Evolutionary conservation across 1,284 basidiomycete species (phyloP), one percentile per base, ranked within the genome.

Genomic region (Cutaneotrichosporon mucoides): DNA sequence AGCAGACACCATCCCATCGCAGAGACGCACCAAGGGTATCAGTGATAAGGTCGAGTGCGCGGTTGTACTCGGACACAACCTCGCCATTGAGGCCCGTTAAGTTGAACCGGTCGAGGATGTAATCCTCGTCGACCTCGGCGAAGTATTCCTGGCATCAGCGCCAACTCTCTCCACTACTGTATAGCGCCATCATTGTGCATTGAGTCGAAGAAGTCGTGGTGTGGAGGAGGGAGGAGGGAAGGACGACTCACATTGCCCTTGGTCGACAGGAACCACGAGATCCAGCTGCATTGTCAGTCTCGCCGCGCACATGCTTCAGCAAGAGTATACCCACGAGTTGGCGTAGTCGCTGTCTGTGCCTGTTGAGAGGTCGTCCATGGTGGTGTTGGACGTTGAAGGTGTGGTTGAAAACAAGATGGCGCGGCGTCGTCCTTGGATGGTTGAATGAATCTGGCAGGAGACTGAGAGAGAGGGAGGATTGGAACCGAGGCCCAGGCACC

Each of bases 51-150:
- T 99, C 95, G 55, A 99, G 81, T 0, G 95, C 95, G 70, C 96
- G 88, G 2, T 88, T 81, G 72, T 98, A 99, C 79, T 97, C 92
- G 65, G 92, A 86, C 6, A 98, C 73, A 16, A 79, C 92, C 77
- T 99, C 95, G 66, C 90, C 90, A 79, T 98, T 98, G 62, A 98
- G 83, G 2, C 96, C 95, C 5, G 95, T 99, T 57, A 99, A 83
- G 79, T 98, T 99, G 85, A 99, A 98, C 49, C 95, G 85, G 80
- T 99, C 95, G 53, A 98, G 84, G 70, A 99, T 98, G 79, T 98
- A 99, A 79, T 98, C 95, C 73, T 98, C 94, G 75, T 99, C 96
- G 66, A 99, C 92, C 81, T 99, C 94, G 79, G 94, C 97, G 77
- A 98, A 99, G 82, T 99, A 99, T 80, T 99, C 95, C n/a, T n/a